Base-by-base conservation (phyloP, 116 monocot genomes). In the Papilionanthe hybrid region DNA sequence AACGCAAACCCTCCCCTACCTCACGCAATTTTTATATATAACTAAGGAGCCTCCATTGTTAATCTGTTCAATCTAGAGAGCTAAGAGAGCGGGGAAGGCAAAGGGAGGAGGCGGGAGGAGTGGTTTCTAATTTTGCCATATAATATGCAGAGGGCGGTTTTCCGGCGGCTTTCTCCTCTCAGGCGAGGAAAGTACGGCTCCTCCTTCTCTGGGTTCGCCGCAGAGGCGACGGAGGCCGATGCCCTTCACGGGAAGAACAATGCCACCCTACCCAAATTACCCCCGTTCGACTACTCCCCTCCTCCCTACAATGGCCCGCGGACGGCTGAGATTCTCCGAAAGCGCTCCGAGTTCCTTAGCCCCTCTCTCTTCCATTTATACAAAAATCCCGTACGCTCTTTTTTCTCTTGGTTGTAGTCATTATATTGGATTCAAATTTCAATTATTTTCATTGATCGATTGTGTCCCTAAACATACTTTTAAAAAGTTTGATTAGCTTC, bases 291-390 rank as follows among this genome's bases (percentile, higher is more conserved):
- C 69, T 91, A 97, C 84, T 65, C 76, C 1, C 97, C 97, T 11
- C 91, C 88, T 10, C 86, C 89, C 1, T 97, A 97, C 81, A 82
- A 88, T 10, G 97, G 97, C 13, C 97, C 94, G 28, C 44, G 82
- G 47, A 89, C 88, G 20, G 86, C 78, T 7, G 97, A 94, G 86
- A 89, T 97, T 71, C 44, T 91, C 18, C 56, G 44, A 82, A 97
- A 91, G 87, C 81, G 97, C 2, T 25, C 84, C 9, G 76, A 91
- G 88, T 92, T 81, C 81, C 92, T 97, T 75, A 97, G 92, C 88
- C 97, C 97, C 42, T 89, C 92, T 32, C 2, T 92, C 75, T 92
- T 86, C 80, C 72, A 88, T 76, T 94, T 88, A 78, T 97, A 97
- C 83, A 90, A 89, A 78, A 92, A 92, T 7, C 94, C 97, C 30